Conservation (phyloP, 176 grass and related monocot genomes). For the Ensete ventricosum region DNA sequence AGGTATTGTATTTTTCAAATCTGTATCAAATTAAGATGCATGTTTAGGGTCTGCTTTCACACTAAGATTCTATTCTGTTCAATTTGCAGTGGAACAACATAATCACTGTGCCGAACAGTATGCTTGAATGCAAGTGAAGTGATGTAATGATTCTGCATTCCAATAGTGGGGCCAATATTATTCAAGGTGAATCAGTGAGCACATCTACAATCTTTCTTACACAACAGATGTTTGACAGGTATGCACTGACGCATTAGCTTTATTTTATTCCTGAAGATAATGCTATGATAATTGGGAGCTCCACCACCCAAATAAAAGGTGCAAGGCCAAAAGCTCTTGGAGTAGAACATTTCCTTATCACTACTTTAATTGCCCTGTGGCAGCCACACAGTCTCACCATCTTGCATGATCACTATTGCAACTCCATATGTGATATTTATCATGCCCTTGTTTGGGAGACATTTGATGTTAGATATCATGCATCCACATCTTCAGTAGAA, state of each 20-base stretch:
- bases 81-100: not conserved
- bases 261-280: slow-evolving; percentile 23
- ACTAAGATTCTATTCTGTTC: not conserved
- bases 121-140: not conserved
- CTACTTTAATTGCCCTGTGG: slow-evolving; percentile 9
- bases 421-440: not conserved
- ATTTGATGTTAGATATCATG: not conserved
- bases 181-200: not conserved
- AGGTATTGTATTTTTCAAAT: too few relatives aligned
- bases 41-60: not conserved
- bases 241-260: not conserved
- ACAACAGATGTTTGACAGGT: not conserved
- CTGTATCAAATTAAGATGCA: not conserved
- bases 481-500: not conserved
- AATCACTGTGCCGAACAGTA: not conserved
- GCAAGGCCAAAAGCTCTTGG: not conserved
- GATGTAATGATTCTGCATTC: slow-evolving; percentile 1
- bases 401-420: not conserved
- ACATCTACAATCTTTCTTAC: not conserved
- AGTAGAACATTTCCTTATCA: slow-evolving; percentile 2
- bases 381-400: slow-evolving; percentile 3
- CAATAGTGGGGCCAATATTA: not conserved
- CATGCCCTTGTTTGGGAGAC: not conserved
- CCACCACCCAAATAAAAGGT: slow-evolving; percentile 4
- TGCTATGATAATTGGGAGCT: slow-evolving; percentile 17